Evolutionary conservation across 1,284 basidiomycete species (phyloP), one percentile per base, ranked within the genome.

Genomic region (Rhodotorula sp.): DNA sequence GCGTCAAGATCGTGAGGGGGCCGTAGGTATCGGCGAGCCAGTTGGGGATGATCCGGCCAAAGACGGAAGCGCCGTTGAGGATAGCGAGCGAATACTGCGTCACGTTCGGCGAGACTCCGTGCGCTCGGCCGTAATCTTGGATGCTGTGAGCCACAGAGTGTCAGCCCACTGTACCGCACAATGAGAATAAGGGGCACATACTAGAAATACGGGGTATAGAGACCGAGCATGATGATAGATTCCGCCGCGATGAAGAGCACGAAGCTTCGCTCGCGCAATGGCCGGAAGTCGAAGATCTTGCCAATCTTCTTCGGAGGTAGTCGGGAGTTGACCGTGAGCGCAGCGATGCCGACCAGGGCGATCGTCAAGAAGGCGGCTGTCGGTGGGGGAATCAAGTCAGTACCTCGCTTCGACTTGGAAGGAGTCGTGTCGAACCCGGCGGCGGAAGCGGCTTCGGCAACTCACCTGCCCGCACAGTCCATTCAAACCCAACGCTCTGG

Each of bases 101-200:
- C 3, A 79, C 56, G 52, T 78, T 79, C 8, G 57, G 49, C 6
- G 70, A 58, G 43, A 82, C 74, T 12, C 79, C 79, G 43, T 81
- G 64, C 3, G 64, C 66, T 20, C 69, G 58, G 0, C 80, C 68
- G 49, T 73, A 64, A 16, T 64, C 63, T 47, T 64, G 63, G 6
- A 64, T 64, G 43, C 57, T 29, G 12, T 21, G 26, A 48, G 1
- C 15, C 29, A 2, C 6, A 23, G 16, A 26, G 2, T 21, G 47
- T 51, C 20, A 23, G 26, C 21, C 26, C n/a, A n/a, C n/a, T n/a
- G n/a, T n/a, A 8, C 51, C n/a, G 4, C 20, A 10, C 7, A 5
- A 18, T 4, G 23, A 5, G 8, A 16, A 16, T 16, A 23, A 26
- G 16, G 26, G 34, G 51, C 66, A 7, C n/a, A 68, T 63, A 69